A percentile compares a stretch with the other conserved stretches of the same genome.
These are phyloP conservation scores for Hypocrella siamensis DNA, from an alignment of 2,329 filamentous ascomycete genomes.

Conservation along the genomic window DNA sequence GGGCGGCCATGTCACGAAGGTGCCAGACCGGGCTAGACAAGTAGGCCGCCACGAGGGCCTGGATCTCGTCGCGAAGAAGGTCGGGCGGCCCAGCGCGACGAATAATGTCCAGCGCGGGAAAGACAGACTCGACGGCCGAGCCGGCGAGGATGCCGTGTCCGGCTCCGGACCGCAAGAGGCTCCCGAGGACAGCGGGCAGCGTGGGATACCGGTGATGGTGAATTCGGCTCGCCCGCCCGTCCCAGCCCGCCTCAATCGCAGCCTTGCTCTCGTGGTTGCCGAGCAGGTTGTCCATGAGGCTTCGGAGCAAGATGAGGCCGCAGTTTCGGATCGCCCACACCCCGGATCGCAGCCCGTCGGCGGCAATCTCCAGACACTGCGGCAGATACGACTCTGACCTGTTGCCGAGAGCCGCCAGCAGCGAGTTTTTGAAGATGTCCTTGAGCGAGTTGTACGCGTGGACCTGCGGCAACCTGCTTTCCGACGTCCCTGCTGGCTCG, in stretches of 20 bases:
- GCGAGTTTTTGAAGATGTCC: constrained; percentile 76
- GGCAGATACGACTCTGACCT: constrained; percentile 61
- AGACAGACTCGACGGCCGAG: constrained; percentile 48
- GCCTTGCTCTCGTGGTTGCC: constrained; percentile 59
- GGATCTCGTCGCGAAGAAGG: constrained; percentile 36
- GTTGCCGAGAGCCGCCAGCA: constrained; percentile 54
- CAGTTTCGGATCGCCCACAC: constrained; percentile 95
- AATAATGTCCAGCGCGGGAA: constrained; percentile 70
- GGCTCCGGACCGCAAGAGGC: constrained; percentile 40
- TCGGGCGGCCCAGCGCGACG: constrained; percentile 54
- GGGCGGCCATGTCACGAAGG: constrained; percentile 64
- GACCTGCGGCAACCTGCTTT: constrained; percentile 67
- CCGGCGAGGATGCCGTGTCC: constrained; percentile 29
- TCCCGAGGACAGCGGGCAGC: constrained; percentile 46
- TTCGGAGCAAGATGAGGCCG: constrained; percentile 74
- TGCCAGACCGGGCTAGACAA: constrained; percentile 62
- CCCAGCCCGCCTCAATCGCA: constrained; percentile 45
- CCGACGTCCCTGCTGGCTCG: constrained; percentile 41
- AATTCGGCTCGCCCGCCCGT: constrained; percentile 47
- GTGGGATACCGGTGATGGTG: constrained; percentile 55
- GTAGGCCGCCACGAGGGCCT: constrained; percentile 42
- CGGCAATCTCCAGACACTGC: constrained; percentile 62
- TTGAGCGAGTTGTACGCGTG: constrained; percentile 91
- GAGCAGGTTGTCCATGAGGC: constrained; percentile 65
- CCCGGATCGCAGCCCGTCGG: constrained; percentile 60